Evolutionary conservation across 2,329 filamentous ascomycete species (phyloP).

Genomic region (Blastomyces parvus): DNA sequence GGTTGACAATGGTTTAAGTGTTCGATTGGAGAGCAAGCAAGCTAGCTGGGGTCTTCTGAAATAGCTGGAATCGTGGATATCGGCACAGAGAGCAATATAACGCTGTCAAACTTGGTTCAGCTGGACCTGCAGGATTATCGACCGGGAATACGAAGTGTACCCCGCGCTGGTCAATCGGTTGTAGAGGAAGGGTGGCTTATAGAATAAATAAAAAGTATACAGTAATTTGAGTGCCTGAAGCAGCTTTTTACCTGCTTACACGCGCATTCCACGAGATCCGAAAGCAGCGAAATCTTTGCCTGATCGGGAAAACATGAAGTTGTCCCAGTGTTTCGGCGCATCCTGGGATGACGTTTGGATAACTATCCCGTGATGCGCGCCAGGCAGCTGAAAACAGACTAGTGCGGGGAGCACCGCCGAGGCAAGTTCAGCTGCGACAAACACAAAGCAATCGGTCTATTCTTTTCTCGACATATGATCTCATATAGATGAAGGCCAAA

Average conservation of each 20-base stretch:
- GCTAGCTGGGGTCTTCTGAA: background rate
- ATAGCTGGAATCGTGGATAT: background rate
- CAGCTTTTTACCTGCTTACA: background rate
- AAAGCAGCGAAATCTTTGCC: background rate
- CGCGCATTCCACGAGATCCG: background rate
- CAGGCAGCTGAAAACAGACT: background rate
- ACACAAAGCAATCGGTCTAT: background rate
- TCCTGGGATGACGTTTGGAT: background rate
- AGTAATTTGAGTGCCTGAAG: background rate
- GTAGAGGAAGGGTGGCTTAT: background rate
- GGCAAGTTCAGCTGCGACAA: background rate
- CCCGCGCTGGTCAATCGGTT: background rate
- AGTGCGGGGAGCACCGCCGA: conserved; percentile 4
- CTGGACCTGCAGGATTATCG: background rate
- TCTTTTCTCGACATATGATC: background rate
- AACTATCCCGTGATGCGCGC: background rate
- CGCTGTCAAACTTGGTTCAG: background rate
- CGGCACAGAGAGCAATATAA: background rate
- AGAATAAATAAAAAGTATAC: background rate
- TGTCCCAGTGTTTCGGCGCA: background rate
- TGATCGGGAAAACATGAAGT: conserved; percentile 6
- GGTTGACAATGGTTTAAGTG: background rate
- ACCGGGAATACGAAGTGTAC: background rate
- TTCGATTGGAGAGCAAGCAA: background rate
- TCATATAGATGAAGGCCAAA: conserved; percentile 1